Evolutionary conservation across 345 rosid genomes (phyloP).

Genomic region (Salix brachista): DNA sequence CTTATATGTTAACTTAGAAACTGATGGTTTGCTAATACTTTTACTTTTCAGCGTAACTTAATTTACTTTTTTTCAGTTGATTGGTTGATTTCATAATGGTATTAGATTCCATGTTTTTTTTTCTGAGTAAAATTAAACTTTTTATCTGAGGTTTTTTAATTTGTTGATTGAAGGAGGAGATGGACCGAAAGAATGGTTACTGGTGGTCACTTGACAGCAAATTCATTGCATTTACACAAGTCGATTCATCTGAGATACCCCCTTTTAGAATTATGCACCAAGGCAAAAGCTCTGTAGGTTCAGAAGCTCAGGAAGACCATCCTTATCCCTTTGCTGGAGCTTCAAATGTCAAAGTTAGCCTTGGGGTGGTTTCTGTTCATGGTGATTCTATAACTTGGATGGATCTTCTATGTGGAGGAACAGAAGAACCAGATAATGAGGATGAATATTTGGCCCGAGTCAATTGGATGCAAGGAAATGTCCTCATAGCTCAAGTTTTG

Average conservation of each 20-base stretch:
- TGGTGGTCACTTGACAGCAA: slow-evolving; percentile 98
- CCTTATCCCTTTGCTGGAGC: slow-evolving; percentile 97
- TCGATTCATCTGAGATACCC: slow-evolving; percentile 69
- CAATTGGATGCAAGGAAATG: slow-evolving; percentile 76
- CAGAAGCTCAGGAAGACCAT: slow-evolving; percentile 86
- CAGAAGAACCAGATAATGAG: slow-evolving; percentile 34
- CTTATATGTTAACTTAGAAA: not conserved
- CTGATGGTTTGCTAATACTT: not conserved
- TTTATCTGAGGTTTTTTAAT: not conserved
- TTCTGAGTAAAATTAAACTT: not conserved
- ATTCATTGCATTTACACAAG: slow-evolving; percentile 77
- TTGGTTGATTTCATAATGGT: not conserved
- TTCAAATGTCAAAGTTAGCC: slow-evolving; percentile 73
- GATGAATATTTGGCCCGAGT: slow-evolving; percentile 88
- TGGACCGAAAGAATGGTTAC: slow-evolving; percentile 90
- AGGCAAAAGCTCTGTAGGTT: slow-evolving; percentile 74
- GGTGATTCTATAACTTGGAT: slow-evolving; percentile 81
- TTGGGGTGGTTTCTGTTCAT: slow-evolving; percentile 75
- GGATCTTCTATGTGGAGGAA: slow-evolving; percentile 80
- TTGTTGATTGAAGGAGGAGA: slow-evolving; percentile 69
- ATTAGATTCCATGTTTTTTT: not conserved
- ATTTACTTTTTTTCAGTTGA: not conserved
- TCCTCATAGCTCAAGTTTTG: slow-evolving; percentile 67
- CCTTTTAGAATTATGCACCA: slow-evolving; percentile 95
- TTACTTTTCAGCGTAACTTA: not conserved